Conservation (phyloP, 2,329 filamentous ascomycete genomes). For the Golovinomyces cichoracearum region DNA sequence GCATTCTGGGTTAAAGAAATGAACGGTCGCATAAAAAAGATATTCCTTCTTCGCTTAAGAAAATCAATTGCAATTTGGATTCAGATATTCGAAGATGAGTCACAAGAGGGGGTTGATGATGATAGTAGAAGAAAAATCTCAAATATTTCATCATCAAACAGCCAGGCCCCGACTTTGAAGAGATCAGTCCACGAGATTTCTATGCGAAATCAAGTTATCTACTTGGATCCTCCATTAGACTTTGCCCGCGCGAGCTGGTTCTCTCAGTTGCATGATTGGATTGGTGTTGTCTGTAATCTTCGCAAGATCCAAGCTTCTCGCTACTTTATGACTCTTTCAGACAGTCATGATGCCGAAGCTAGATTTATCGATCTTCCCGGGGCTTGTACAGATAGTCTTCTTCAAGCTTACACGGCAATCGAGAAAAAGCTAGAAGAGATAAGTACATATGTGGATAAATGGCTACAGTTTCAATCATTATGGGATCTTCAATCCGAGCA, state of each 20-base stretch:
- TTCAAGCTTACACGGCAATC: conserved; percentile 55
- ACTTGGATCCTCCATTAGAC: conserved; percentile 77
- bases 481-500: conserved; percentile 96
- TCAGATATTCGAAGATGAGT: conserved; percentile 44
- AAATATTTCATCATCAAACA: conserved; percentile 20
- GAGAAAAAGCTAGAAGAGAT: conserved; percentile 64
- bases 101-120: conserved; percentile 18
- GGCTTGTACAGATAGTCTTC: conserved; percentile 54
- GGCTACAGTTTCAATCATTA: conserved; percentile 92
- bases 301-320: conserved; percentile 84
- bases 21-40: conserved; percentile 61
- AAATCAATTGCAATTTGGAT: conserved; percentile 74
- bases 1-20: conserved; percentile 68
- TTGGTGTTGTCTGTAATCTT: conserved; percentile 74
- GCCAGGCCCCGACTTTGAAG: conserved; percentile 37
- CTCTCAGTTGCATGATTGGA: conserved; percentile 73
- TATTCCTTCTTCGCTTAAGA: conserved; percentile 58
- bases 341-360: conserved; percentile 34
- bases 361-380: conserved; percentile 67
- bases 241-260: conserved; percentile 87
- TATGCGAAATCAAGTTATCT: conserved; percentile 95
- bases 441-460: conserved; percentile 75
- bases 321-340: conserved; percentile 69
- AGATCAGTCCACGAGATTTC: conserved; percentile 71
- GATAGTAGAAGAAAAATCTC: conserved; percentile 26